phyloP scores from a whole-genome alignment of 768 basidiomycete species.

The Roridomyces roridus region DNA sequence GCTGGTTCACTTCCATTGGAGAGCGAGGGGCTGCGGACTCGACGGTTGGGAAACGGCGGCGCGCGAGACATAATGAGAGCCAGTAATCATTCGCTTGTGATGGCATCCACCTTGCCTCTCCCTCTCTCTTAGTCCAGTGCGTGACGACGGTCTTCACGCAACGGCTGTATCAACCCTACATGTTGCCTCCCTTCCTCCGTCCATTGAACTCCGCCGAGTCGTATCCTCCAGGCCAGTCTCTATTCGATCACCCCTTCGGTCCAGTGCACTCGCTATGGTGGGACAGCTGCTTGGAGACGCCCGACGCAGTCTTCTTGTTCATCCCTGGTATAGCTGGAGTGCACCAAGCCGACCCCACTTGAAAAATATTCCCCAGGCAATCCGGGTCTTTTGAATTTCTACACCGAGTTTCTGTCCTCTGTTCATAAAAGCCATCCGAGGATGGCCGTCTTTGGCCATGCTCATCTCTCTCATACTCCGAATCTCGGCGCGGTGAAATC shows the following conservation, averaged over 20 bases:
- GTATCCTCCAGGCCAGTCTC: constrained; percentile 27
- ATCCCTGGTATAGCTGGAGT: constrained; percentile 48
- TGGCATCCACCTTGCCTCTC: no score
- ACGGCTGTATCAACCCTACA: neutral
- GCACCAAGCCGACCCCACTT: neutral
- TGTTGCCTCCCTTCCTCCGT: constrained; percentile 15
- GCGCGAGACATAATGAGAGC: constrained; percentile 76
- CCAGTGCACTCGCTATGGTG: constrained; percentile 61
- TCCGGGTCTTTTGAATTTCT: constrained; percentile 71
- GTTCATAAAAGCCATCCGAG: constrained; percentile 46
- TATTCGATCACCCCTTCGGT: constrained; percentile 50
- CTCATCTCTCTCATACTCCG: constrained; percentile 70
- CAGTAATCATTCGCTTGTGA: neutral
- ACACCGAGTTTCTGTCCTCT: constrained; percentile 64
- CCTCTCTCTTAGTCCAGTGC: no score
- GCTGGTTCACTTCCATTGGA: constrained; percentile 45
- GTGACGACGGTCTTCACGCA: neutral
- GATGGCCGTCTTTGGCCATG: constrained; percentile 64
- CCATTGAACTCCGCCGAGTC: neutral
- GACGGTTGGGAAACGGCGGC: constrained; percentile 62
- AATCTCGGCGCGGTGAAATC: constrained; percentile 29
- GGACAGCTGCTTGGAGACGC: constrained; percentile 31
- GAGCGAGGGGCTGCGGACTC: constrained; percentile 51
- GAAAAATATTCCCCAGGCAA: constrained; percentile 43
- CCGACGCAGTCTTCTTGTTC: constrained; percentile 49